Evolutionary conservation across 352 stramenopile species (phyloP), one percentile per base, ranked within the genome.

Genomic region (Elongisporangium senticosum): DNA sequence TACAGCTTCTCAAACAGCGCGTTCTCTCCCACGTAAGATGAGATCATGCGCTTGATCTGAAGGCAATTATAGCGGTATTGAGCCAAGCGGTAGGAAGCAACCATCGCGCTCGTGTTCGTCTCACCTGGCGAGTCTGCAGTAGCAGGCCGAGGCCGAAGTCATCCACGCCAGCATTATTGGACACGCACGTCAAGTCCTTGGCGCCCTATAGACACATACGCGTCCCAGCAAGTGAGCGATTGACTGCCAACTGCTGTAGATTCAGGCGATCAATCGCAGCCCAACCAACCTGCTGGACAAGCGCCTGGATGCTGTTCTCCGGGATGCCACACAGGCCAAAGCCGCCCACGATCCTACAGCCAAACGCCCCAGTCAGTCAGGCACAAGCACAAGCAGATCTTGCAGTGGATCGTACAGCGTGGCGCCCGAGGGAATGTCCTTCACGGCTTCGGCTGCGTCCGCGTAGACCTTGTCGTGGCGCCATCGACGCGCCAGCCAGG

Each of bases 1-100:
- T 97, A 97, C 17, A 96, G 75, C 51, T 93, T 87, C 65, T 97
- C 91, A 59, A 98, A 98, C 8, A 96, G 62, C 52, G 97, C 96
- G 66, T 98, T 99, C 70, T 99, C 96, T 22, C 96, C 96, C 3
- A 99, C 96, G 70, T 99, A 98, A 14, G 79, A 96, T 54, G 86
- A 97, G 51, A 98, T 98, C 88, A 99, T 97, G 49, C 91, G 79
- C 69, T 98, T 98, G 43, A 99, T 96, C 81, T 90, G 23, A 6
- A 59, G 23, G 33, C 14, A 37, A 26, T 26, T 5, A 2, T 5
- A 26, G 43, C 19, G 23, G 3, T 49, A 48, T 20, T n/a, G 28
- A 48, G n/a, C 5, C 7, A 53, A 28, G 10, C 15, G 39, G 21
- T 14, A 26, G 53, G 17, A n/a, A 20, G 24, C 14, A 1, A 57